Conservation (phyloP, 2,329 filamentous ascomycete genomes). For the Fusarium floridanum region DNA sequence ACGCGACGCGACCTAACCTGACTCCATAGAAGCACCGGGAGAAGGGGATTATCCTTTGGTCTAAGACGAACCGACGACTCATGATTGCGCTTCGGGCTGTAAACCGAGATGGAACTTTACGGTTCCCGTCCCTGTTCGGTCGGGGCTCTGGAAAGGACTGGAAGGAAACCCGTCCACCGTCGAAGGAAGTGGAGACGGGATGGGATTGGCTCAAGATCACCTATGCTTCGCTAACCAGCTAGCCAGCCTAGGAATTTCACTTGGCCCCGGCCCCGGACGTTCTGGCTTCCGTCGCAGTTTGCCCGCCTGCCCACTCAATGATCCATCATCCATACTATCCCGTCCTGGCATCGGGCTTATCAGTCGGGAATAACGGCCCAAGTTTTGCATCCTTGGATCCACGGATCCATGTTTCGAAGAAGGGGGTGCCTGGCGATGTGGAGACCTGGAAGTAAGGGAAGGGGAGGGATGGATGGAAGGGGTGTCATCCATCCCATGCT, state of each 20-base stretch:
- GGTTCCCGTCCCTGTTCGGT: slow-evolving; percentile 28
- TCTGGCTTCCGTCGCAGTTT: slow-evolving; percentile 14
- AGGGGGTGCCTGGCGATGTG: slow-evolving; percentile 19
- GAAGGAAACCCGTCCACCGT: slow-evolving; percentile 36
- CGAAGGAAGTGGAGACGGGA: slow-evolving; percentile 33
- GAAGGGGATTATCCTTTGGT: not conserved
- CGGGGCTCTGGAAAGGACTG: slow-evolving; percentile 39
- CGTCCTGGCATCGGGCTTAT: slow-evolving; percentile 14
- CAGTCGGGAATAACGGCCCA: slow-evolving; percentile 31
- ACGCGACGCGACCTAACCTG: not conserved
- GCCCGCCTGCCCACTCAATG: not conserved
- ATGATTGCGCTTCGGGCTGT: not conserved
- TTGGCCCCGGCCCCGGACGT: slow-evolving; percentile 6
- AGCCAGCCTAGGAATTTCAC: not conserved
- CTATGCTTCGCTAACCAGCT: not conserved
- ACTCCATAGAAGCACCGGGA: not conserved
- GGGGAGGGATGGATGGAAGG: not conserved
- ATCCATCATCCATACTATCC: not conserved
- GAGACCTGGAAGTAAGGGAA: slow-evolving; percentile 5
- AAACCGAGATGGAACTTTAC: slow-evolving; percentile 10
- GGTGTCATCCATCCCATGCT: slow-evolving; percentile 6
- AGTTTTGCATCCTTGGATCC: slow-evolving; percentile 3
- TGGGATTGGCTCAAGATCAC: slow-evolving; percentile 24
- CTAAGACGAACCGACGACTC: not conserved
- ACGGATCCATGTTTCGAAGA: slow-evolving; percentile 30